These are phyloP conservation scores for Candolleomyces eurysporus DNA, from an alignment of 768 basidiomycete genomes.

Conservation along the genomic window DNA sequence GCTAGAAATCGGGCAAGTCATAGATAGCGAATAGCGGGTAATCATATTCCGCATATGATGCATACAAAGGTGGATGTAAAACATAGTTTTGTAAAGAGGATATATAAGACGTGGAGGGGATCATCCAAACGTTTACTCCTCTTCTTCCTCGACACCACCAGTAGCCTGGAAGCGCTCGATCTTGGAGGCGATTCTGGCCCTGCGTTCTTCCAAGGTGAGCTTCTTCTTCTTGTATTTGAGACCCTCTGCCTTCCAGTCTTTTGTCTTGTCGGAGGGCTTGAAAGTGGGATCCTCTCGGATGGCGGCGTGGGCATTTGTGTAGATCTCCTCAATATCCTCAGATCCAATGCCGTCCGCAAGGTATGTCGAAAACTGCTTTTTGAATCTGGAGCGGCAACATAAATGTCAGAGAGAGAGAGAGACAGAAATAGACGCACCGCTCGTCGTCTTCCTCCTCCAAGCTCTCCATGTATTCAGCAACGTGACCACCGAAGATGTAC, in stretches of 20 bases:
- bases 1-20: too few relatives aligned
- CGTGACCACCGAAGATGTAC: slow-evolving; percentile 97
- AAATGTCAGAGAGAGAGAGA: slow-evolving; percentile 9
- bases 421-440: slow-evolving; percentile 46
- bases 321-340: slow-evolving; percentile 97
- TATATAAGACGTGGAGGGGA: slow-evolving; percentile 5
- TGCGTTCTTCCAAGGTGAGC: slow-evolving; percentile 77
- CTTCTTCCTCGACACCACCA: slow-evolving; percentile 55
- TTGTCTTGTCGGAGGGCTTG: slow-evolving; percentile 84
- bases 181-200: slow-evolving; percentile 78
- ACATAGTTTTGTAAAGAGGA: background rate
- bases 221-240: slow-evolving; percentile 65
- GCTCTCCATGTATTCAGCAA: slow-evolving; percentile 99
- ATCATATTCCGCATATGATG: background rate
- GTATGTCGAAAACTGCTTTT: slow-evolving; percentile 95
- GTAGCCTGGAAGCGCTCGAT: slow-evolving; percentile 87
- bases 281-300: slow-evolving; percentile 94
- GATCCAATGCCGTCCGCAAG: slow-evolving; percentile 94
- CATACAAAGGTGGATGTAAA: background rate
- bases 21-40: background rate
- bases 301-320: slow-evolving; percentile 86
- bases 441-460: slow-evolving; percentile 99
- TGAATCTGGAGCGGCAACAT: slow-evolving; percentile 58
- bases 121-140: slow-evolving; percentile 43
- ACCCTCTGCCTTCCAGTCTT: slow-evolving; percentile 89